Base-by-base conservation (phyloP, 2,329 filamentous ascomycete genomes). In the Fonsecaea nubica region DNA sequence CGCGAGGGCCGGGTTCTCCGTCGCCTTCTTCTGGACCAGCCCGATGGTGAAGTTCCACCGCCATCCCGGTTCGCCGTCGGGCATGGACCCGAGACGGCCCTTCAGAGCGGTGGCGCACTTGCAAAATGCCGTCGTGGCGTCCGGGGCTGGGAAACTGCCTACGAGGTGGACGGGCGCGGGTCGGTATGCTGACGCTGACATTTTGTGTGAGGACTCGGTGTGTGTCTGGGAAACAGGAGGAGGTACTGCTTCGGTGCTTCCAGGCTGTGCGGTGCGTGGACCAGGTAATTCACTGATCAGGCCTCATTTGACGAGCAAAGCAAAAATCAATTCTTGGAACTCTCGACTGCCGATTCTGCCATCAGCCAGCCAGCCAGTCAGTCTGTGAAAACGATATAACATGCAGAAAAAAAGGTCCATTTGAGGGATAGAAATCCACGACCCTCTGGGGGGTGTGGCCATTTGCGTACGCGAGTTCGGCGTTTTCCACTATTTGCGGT, bases 1-100 rank as follows among this genome's bases (percentile, higher is more conserved):
- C 4, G 32, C 59, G 6, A 62, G 38, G n/a, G 59, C 59, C 30
- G 59, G 59, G 59, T 62, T 62, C 15, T 53, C 59, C 32, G 35
- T 42, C 5, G 59, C 59, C 21, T 54, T 53, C 45, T 62, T 62
- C 18, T 62, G 59, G 13, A 62, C 59, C 35, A 62, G 59, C 32
- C 59, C 59, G 32, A 62, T 62, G n/a, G 59, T 62, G 48, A 62
- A 62, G 48, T 62, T 62, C 59, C 59, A 62, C 12, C 59, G 59
- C 59, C 59, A 62, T 4, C 59, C 59, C 15, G 59, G 59, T 30
- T 53, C 48, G 4, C 45, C 48, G 48, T 62, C 48, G 10, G 59
- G 57, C 15, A 59, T 42, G 25, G 21, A 6, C 6, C 18, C 15
- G 13, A 59, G 38, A 13, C 36, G 57, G 4, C 57, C 57, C 21